Base-by-base conservation (phyloP, 1,139 yeast genomes). In the Protomyces inundatus region DNA sequence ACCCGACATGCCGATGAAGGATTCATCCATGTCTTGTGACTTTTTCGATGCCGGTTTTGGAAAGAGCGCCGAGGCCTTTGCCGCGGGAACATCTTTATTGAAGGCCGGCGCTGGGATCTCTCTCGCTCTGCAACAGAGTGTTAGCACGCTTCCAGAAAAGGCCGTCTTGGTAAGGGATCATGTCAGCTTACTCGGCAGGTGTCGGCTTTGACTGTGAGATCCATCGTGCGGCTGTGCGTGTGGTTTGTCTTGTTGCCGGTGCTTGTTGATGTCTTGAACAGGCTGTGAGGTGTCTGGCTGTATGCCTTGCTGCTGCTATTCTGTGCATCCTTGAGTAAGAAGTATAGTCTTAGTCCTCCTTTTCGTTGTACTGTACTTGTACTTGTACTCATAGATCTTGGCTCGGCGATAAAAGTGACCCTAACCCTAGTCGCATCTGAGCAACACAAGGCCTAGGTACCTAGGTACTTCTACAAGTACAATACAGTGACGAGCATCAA, bases 1-100 rank as follows among this genome's bases (percentile, higher is more conserved):
- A 69, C 98, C 98, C 23, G 96, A 87, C 71, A 90, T 83, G 10
- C 98, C 98, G 67, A 93, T 69, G 73, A 91, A 86, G 16, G 96
- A 87, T 72, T 87, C 90, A 73, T 89, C 96, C 88, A 84, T 83
- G 64, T 70, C 68, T 40, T 53, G 46, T 3, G 58, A 53, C 45
- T 35, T 55, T 54, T 46, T 61, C 54, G 61, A 55, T 45, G 53
- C 35, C 9, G 59, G 36, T 30, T 42, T 14, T 16, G 16, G 9
- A 9, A 42, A 42, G 1, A 58, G 45, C 1, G 62, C 56, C 45
- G 61, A 61, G 46, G 48, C 33, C 35, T 40, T 54, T 12, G 58
- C 34, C 50, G 59, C 55, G 16, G 62, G 23, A 6, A 55, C 40
- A 52, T 58, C 62, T 12, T 56, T 40, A 66, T 74, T 72, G 68